phyloP scores from a whole-genome alignment of 495 filamentous ascomycete genomes.

The Penicillium malachiteum region DNA sequence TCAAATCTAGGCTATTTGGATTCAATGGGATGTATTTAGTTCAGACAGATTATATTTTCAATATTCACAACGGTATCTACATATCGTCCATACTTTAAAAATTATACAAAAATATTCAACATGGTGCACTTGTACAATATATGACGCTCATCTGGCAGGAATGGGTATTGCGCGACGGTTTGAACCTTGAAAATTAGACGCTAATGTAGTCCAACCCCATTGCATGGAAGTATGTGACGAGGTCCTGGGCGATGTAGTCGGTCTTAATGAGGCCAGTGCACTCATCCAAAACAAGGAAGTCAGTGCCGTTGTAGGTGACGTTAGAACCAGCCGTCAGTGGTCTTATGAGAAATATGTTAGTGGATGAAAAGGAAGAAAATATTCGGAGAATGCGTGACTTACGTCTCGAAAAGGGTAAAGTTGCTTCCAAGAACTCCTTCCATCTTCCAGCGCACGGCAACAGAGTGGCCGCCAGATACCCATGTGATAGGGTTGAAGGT shows the following conservation, averaged over 20 bases:
- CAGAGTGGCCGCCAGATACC: no score
- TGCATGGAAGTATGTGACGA: slow-evolving; percentile 1
- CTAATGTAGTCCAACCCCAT: neutral
- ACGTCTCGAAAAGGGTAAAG: neutral
- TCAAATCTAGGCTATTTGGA: no score
- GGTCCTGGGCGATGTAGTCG: neutral
- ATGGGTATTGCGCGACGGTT: no score
- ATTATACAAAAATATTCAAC: no score
- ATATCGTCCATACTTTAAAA: no score
- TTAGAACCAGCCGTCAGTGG: neutral
- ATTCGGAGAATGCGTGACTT: neutral
- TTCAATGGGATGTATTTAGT: no score
- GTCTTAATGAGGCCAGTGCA: neutral
- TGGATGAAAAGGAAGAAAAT: neutral
- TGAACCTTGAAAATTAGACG: no score
- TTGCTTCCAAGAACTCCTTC: neutral
- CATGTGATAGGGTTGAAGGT: neutral
- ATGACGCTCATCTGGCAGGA: no score
- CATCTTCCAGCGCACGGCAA: slow-evolving; percentile 2
- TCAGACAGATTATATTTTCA: no score
- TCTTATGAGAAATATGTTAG: neutral
- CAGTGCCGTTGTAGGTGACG: slow-evolving; percentile 1
- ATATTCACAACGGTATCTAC: no score
- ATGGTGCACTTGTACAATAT: no score
- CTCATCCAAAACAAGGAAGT: neutral